phyloP scores from a whole-genome alignment of 768 basidiomycete genomes.

The Clavulina sp. region DNA sequence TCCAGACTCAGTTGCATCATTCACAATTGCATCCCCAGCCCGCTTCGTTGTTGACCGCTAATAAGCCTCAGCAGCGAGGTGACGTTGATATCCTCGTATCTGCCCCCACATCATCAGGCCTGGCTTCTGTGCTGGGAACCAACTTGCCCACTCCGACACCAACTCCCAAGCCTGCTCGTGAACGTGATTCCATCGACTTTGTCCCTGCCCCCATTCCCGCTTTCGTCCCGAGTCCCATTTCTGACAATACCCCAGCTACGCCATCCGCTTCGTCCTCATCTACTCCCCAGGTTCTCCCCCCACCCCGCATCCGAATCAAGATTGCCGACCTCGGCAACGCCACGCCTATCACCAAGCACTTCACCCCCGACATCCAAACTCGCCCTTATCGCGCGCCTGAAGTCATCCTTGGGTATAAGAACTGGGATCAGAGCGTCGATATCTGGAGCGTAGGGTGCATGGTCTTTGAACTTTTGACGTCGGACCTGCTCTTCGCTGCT shows the following conservation, averaged over 20 bases:
- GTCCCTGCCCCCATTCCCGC: too few species aligned
- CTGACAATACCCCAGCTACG: too few species aligned
- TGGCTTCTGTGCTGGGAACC: too few species aligned
- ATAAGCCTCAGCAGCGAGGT: too few species aligned
- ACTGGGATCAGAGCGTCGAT: conserved; percentile 76
- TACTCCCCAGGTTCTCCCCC: not conserved
- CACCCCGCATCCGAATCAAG: conserved; percentile 56
- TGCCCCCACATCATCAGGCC: too few species aligned
- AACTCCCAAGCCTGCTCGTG: not conserved
- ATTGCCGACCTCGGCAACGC: conserved; percentile 92
- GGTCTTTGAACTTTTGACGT: conserved; percentile 77
- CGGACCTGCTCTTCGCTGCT: conserved; percentile 85
- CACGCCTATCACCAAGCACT: conserved; percentile 78
- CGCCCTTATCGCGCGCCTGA: conserved; percentile 91
- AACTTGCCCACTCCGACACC: not conserved
- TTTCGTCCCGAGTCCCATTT: too few species aligned
- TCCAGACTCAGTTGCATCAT: too few species aligned
- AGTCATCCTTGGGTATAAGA: conserved; percentile 70
- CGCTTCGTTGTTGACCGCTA: too few species aligned
- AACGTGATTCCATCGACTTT: too few species aligned
- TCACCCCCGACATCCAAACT: conserved; percentile 93
- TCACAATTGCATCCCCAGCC: too few species aligned
- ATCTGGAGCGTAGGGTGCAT: conserved; percentile 88
- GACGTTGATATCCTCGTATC: too few species aligned
- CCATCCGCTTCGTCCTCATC: not conserved